These are phyloP conservation scores for Starmerella potacharoeniae DNA, from an alignment of 805 yeast genomes.

Conservation along the genomic window DNA sequence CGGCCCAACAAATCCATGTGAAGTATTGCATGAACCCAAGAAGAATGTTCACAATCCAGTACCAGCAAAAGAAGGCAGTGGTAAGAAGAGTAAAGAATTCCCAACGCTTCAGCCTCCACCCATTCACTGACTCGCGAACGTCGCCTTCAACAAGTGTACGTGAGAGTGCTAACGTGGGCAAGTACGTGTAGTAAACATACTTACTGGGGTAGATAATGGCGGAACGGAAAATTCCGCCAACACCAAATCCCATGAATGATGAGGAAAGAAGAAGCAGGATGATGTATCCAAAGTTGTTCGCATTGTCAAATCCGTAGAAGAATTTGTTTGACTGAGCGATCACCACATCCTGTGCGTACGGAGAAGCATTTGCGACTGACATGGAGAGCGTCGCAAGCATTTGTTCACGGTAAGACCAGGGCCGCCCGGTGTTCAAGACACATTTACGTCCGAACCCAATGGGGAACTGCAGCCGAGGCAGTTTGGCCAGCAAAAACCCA, in stretches of 20 bases:
- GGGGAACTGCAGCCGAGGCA: constrained; percentile 6
- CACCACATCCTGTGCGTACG: not conserved
- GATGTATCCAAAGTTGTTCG: constrained; percentile 34
- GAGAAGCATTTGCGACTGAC: constrained; percentile 19
- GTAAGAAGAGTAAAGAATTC: constrained; percentile 38
- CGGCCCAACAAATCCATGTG: constrained; percentile 51
- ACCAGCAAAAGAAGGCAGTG: constrained; percentile 38
- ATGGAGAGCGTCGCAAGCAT: constrained; percentile 9
- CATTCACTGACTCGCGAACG: constrained; percentile 31
- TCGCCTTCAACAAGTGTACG: constrained; percentile 32
- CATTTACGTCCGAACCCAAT: constrained; percentile 5
- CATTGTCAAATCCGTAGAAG: not conserved
- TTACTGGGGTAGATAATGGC: constrained; percentile 43
- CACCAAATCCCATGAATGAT: constrained; percentile 54
- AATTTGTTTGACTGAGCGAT: not conserved
- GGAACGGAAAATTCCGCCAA: constrained; percentile 53
- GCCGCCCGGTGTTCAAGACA: constrained; percentile 37
- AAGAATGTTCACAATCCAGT: constrained; percentile 56
- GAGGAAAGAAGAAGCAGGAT: constrained; percentile 42
- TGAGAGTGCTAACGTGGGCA: constrained; percentile 41
- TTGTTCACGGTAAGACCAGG: constrained; percentile 26
- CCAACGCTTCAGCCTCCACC: constrained; percentile 48
- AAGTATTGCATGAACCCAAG: constrained; percentile 51
- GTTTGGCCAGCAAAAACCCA: constrained; percentile 36
- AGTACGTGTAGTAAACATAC: constrained; percentile 42